A percentile compares a stretch with the other conserved stretches of the same genome.
These are phyloP conservation scores for Aurantiochytrium sp. DNA, from an alignment of 108 stramenopile genomes.

Conservation along the genomic window DNA sequence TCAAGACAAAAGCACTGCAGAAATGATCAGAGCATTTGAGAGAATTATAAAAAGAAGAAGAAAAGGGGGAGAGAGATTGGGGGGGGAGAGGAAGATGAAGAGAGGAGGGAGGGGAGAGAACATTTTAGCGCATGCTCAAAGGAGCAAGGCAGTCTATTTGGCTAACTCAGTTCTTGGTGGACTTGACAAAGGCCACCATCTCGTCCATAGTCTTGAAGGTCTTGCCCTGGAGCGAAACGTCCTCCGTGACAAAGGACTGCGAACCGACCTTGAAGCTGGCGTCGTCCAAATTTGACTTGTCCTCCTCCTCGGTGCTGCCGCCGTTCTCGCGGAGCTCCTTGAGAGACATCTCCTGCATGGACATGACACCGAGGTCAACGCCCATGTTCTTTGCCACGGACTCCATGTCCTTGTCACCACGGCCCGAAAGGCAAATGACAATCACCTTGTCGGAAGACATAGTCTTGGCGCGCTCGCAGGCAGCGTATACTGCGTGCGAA, in stretches of 20 bases:
- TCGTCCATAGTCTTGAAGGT: background rate
- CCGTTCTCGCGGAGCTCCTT: background rate
- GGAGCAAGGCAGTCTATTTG: no score
- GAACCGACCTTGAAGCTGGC: background rate
- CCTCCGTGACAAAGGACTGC: background rate
- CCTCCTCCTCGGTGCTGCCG: background rate
- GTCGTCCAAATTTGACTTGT: background rate
- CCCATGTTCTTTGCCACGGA: conserved; percentile 85
- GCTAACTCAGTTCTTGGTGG: background rate
- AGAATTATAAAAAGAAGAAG: no score
- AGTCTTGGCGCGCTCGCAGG: conserved; percentile 76
- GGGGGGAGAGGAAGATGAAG: no score
- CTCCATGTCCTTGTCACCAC: conserved; percentile 96
- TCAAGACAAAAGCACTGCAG: no score
- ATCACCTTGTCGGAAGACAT: conserved; percentile 74
- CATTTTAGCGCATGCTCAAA: no score
- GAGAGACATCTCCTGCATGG: background rate
- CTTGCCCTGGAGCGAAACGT: background rate
- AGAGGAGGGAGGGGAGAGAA: no score
- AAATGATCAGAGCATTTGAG: no score
- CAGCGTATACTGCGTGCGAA: conserved; percentile 81
- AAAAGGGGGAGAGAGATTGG: no score
- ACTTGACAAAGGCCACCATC: background rate
- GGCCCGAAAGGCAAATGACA: conserved; percentile 85
- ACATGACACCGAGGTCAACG: conserved; percentile 47